phyloP scores from a whole-genome alignment of 2,329 filamentous ascomycete species.

The Magnaporthiopsis poae region DNA sequence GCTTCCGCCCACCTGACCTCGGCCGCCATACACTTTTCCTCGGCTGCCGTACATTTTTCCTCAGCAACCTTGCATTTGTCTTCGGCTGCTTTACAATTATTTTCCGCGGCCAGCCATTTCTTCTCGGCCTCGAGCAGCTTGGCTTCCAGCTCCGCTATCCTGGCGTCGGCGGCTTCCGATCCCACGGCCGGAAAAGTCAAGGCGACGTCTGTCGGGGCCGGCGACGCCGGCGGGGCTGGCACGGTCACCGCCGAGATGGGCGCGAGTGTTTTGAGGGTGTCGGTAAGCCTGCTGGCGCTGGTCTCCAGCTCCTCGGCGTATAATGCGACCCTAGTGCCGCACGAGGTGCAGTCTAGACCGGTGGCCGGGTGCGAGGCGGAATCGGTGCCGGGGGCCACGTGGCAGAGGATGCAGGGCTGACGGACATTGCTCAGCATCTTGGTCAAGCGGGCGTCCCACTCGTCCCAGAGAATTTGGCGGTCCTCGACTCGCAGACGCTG shows the following conservation, averaged over 20 bases:
- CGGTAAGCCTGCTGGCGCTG: conserved; percentile 1
- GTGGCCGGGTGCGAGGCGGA: neutral
- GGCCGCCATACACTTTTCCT: neutral
- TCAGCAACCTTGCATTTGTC: conserved; percentile 3
- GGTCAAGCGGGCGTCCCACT: conserved; percentile 7
- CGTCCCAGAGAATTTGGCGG: conserved; percentile 6
- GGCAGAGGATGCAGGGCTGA: conserved; percentile 6
- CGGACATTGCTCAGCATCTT: conserved; percentile 3
- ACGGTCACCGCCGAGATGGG: neutral
- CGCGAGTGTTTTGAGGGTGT: conserved; percentile 1
- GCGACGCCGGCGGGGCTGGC: neutral
- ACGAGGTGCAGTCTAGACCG: conserved; percentile 5
- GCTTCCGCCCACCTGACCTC: neutral
- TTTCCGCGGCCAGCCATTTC: conserved; percentile 1
- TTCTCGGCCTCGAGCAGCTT: conserved; percentile 5
- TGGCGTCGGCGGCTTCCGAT: conserved; percentile 2
- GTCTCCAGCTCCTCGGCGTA: conserved; percentile 9
- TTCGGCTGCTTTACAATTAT: neutral
- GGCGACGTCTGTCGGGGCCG: neutral
- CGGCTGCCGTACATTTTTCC: neutral
- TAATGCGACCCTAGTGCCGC: neutral
- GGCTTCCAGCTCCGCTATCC: conserved; percentile 6
- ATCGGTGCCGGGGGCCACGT: neutral
- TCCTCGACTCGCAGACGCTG: neutral
- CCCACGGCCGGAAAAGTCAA: neutral